Base-by-base conservation (phyloP, 805 yeast genomes). In the Kodamaea kaohsiungensis region DNA sequence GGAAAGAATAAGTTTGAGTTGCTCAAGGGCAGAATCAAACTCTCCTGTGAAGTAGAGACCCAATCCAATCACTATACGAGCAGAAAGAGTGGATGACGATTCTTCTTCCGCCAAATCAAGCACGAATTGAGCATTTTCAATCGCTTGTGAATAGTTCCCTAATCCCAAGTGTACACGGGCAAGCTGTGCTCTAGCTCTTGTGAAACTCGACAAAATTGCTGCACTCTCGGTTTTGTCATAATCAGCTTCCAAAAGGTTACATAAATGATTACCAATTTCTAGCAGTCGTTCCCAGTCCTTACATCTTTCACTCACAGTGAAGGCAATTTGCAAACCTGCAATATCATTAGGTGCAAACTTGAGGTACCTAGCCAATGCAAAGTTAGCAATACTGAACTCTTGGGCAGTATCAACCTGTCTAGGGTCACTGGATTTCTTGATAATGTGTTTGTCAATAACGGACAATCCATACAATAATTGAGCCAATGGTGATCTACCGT, bases 111-210 rank as follows among this genome's bases (percentile, higher is more conserved):
- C 70, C 17, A 86, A 67, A 43, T 81, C 84, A 48, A 83, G 67
- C 0, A 86, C 81, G 54, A 77, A 69, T 51, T 83, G 79, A 0
- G 93, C 85, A 49, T 78, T 71, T 52, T 84, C 89, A 43, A 89
- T 67, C 0, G 96, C 89, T 2, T 63, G 63, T 0, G 72, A 82
- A 62, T 78, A 91, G 1, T 84, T 67, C 1, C 75, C 77, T 10
- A 70, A 56, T 0, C 92, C 97, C 35, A 95, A 69, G 48, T 81
- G 76, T 6, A 90, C 72, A 62, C 99, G 77, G 0, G 96, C 87
- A 48, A 85, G 64, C 61, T 87, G 96, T 0, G 90, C 71, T 61
- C 87, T 88, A 1, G 88, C 82, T 40, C 73, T 69, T 1, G 85
- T 85, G 67, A 79, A 88, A 40, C 77, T 76, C 10, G 72, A 58